Base-by-base conservation (phyloP, 176 grass and related monocot genomes). In the Coix lacrymajobi region DNA sequence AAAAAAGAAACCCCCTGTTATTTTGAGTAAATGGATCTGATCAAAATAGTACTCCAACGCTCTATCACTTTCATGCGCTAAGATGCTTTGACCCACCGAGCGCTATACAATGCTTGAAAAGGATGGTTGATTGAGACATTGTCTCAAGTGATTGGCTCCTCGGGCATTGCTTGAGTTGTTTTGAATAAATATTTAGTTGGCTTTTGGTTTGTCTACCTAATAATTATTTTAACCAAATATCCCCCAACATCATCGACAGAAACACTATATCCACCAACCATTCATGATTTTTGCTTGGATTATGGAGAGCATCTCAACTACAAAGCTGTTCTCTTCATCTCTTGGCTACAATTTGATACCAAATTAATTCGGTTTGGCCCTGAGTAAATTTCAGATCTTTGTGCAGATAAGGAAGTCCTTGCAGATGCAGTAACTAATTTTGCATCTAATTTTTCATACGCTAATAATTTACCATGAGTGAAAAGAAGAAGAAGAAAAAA, bases 141-240 rank as follows among this genome's bases (percentile, higher is more conserved):
- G 58, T 79, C 37, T 31, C 37, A 15, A 62, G 29, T 31, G 75
- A 73, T 51, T 81, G 83, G 3, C 88, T 26, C 54, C 56, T 81
- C 43, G 64, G 64, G 4, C 34, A 29, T 72, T 81, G 71, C 56
- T 52, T 64, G 71, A 25, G 71, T 24, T 43, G 71, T 36, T 75
- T 31, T 30, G 66, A 68, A 29, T 65, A 24, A 33, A 64, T 7
- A 62, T 37, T 10, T 70, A 83, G 62, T 69, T 85, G 62, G 67
- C 38, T 70, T 76, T 26, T 24, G 71, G 24, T 85, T 81, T 81
- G 33, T 33, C 62, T 36, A 29, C 31, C 70, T 70, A 70, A 52
- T 85, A 87, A 87, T 25, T 3, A 22, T 22, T 56, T 36, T 79
- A 64, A 40, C 12, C 45, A 78, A 78, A 76, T 85, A 85, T 81